Evolutionary conservation across 805 yeast species (phyloP).

Genomic region (Barnettozyma sucrosica): DNA sequence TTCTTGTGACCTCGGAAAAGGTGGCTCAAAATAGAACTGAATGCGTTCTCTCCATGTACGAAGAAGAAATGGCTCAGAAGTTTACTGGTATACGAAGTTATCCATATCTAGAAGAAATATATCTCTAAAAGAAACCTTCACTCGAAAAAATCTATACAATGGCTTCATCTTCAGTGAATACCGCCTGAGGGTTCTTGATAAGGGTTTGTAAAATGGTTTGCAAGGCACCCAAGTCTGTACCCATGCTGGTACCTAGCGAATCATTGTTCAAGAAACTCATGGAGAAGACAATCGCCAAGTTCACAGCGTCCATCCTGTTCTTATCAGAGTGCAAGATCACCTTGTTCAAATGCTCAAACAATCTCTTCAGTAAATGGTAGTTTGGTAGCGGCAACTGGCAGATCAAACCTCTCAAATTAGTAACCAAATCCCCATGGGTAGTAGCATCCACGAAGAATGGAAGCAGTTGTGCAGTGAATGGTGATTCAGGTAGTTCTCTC

Average conservation of each 20-base stretch:
- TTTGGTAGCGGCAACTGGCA: conserved; percentile 55
- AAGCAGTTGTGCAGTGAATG: conserved; percentile 63
- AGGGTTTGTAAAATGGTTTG: conserved; percentile 46
- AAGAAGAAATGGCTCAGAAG: too few relatives aligned
- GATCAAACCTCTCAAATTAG: conserved; percentile 30
- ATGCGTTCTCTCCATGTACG: too few relatives aligned
- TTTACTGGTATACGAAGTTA: too few relatives aligned
- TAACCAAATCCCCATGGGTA: conserved; percentile 28
- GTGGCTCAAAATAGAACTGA: too few relatives aligned
- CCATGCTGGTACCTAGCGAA: conserved; percentile 38
- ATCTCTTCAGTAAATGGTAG: conserved; percentile 58
- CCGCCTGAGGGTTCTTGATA: conserved; percentile 36
- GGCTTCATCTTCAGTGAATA: conserved; percentile 20
- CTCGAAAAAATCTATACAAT: not conserved
- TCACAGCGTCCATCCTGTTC: conserved; percentile 85
- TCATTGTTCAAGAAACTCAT: conserved; percentile 51
- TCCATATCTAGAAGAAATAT: too few relatives aligned
- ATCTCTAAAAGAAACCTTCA: not conserved
- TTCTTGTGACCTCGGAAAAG: too few relatives aligned
- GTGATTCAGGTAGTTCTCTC: conserved; percentile 82
- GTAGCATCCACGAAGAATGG: conserved; percentile 45
- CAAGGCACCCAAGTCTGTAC: conserved; percentile 46
- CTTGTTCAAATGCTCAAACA: conserved; percentile 63
- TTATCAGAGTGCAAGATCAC: conserved; percentile 60
- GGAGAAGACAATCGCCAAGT: conserved; percentile 83